Percentiles rank a stretch among this genome's conserved stretches.
These are phyloP conservation scores for Bipolaris sorokiniana DNA, from an alignment of 2,329 filamentous ascomycete species.

Conservation along the genomic window DNA sequence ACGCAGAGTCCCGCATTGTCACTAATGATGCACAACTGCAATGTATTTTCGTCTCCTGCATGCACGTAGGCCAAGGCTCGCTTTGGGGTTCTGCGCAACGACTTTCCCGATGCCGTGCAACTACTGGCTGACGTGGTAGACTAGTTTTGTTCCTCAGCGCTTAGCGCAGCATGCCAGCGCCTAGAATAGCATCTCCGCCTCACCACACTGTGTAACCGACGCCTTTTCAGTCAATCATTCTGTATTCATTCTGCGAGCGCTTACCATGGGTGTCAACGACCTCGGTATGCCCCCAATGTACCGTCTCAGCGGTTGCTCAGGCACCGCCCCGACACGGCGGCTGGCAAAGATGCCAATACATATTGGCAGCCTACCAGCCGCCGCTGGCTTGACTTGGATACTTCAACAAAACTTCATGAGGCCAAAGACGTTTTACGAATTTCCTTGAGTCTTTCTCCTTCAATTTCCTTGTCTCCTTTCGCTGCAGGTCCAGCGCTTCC, in stretches of 20 bases:
- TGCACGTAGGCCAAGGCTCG: conserved; percentile 44
- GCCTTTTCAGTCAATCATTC: conserved; percentile 33
- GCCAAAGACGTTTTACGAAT: conserved; percentile 45
- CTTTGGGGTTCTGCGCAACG: conserved; percentile 29
- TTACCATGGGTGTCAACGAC: conserved; percentile 39
- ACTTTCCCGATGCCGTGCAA: conserved; percentile 29
- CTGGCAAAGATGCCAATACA: conserved; percentile 40
- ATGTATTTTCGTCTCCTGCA: conserved; percentile 24
- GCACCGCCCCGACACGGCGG: conserved; percentile 40
- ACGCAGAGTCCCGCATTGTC: conserved; percentile 4
- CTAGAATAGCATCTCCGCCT: conserved; percentile 40
- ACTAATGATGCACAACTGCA: conserved; percentile 18
- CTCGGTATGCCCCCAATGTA: conserved; percentile 32
- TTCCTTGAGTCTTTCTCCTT: conserved; percentile 46
- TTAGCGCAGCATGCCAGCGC: conserved; percentile 40
- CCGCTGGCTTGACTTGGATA: conserved; percentile 29
- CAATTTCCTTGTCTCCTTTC: conserved; percentile 41
- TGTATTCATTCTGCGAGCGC: conserved; percentile 37
- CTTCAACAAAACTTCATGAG: conserved; percentile 42
- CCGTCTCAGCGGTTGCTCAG: conserved; percentile 48
- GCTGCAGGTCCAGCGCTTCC: conserved; percentile 47
- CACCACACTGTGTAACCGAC: conserved; percentile 35
- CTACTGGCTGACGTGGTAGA: conserved; percentile 30
- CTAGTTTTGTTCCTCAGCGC: conserved; percentile 35
- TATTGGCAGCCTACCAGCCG: conserved; percentile 45